Evolutionary conservation across 2,329 filamentous ascomycete species (phyloP).

Genomic region (Chaetothyriales sp.): DNA sequence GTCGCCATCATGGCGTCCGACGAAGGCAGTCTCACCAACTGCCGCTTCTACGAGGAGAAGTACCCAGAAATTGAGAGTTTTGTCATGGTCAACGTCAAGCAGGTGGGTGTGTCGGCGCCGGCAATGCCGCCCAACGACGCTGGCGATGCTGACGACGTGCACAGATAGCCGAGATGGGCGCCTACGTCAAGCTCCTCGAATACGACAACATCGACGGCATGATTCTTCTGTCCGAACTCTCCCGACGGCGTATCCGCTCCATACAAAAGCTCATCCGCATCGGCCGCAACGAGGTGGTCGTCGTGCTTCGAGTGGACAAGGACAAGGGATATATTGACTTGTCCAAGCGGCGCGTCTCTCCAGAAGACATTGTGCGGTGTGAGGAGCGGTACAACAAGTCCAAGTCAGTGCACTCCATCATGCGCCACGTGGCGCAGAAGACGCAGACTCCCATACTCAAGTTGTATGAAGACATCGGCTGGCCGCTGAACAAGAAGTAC

Average conservation of each 20-base stretch:
- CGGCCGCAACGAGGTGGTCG: conserved; percentile 94
- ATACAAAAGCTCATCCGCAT: conserved; percentile 99
- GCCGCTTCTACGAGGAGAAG: conserved; percentile 95
- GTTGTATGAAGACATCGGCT: conserved; percentile 86
- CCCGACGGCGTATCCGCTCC: conserved; percentile 91
- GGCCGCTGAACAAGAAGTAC: conserved; percentile 96
- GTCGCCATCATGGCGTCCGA: conserved; percentile 16
- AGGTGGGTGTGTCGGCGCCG: conserved; percentile 41
- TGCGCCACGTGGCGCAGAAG: conserved; percentile 98
- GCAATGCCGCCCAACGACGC: conserved; percentile 1
- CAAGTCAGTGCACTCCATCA: conserved; percentile 98
- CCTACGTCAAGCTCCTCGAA: conserved; percentile 97
- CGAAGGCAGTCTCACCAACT: conserved; percentile 71
- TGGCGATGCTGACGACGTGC: conserved; percentile 5
- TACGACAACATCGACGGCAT: conserved; percentile 99
- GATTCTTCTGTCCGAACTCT: conserved; percentile 96
- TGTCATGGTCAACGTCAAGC: conserved; percentile 99
- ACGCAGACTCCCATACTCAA: conserved; percentile 86
- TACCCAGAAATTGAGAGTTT: conserved; percentile 98
- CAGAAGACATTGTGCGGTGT: conserved; percentile 95
- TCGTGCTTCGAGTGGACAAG: conserved; percentile 96
- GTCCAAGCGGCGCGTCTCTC: conserved; percentile 92
- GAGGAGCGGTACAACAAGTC: conserved; percentile 99
- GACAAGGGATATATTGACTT: conserved; percentile 99
- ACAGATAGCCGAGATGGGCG: conserved; percentile 98